Evolutionary conservation across 768 basidiomycete genomes (phyloP).

Genomic region (Kondoa malvinella): DNA sequence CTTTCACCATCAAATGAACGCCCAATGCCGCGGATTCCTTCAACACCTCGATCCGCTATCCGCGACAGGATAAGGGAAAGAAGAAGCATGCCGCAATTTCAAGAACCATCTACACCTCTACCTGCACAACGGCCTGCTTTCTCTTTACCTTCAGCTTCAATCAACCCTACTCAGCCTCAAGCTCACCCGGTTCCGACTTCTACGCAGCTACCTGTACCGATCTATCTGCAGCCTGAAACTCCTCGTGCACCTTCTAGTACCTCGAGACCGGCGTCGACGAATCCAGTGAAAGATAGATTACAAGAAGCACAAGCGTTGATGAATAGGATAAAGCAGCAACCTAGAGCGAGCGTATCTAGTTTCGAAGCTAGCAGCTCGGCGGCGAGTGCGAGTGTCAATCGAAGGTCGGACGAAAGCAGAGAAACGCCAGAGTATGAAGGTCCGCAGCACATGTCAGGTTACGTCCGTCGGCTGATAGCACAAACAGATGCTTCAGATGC

Average conservation of each 20-base stretch:
- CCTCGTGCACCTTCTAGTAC: no score
- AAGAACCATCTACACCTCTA: not conserved
- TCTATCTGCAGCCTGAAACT: not conserved
- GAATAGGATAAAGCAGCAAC: slow-evolving; percentile 12
- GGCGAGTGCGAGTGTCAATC: not conserved
- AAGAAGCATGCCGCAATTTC: not conserved
- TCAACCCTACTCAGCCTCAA: not conserved
- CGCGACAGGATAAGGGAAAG: slow-evolving; percentile 4
- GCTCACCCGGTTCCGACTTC: not conserved
- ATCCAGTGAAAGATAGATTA: slow-evolving; percentile 4
- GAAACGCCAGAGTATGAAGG: not conserved
- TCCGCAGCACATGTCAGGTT: not conserved
- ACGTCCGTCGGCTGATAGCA: no score
- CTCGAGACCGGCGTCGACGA: slow-evolving; percentile 7
- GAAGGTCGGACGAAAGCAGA: no score
- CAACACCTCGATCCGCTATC: not conserved
- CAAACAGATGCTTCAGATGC: not conserved
- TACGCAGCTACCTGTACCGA: not conserved
- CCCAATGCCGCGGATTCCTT: not conserved
- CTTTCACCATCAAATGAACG: not conserved
- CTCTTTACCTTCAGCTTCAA: not conserved
- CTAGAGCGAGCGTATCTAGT: not conserved
- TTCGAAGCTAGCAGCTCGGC: not conserved
- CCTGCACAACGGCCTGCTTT: not conserved
- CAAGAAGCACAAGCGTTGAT: slow-evolving; percentile 15